phyloP scores from a whole-genome alignment of 225 moss, liverwort and hornwort species.

The Straminergon stramineum region DNA sequence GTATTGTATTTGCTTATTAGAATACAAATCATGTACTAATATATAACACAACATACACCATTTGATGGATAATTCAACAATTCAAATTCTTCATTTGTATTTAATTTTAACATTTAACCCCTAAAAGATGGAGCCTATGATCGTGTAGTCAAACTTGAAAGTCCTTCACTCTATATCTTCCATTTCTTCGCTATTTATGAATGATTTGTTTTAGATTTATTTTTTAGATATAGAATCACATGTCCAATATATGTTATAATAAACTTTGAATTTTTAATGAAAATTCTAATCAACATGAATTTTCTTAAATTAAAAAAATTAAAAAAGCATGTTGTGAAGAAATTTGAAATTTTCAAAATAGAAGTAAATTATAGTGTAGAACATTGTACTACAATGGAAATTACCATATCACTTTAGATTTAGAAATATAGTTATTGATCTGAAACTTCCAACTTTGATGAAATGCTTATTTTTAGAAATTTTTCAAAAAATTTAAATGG shows the following conservation, averaged over 20 bases:
- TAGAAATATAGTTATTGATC: not conserved
- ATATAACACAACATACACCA: not conserved
- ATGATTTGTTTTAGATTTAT: no score
- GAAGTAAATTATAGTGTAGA: not conserved
- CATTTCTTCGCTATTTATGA: not conserved
- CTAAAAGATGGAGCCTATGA: rapidly evolving
- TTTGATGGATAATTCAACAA: not conserved
- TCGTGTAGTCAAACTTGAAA: not conserved
- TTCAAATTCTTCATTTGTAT: not conserved
- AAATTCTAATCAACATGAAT: no score
- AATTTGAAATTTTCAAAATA: not conserved
- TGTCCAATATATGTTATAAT: not conserved
- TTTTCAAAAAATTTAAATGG: not conserved
- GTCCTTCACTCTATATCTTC: rapidly evolving
- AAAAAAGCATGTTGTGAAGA: no score
- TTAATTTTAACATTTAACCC: not conserved
- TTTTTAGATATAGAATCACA: not conserved
- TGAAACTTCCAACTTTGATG: not conserved
- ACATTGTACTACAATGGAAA: not conserved
- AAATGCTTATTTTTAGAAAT: not conserved
- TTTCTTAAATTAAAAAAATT: rapidly evolving
- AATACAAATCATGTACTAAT: not conserved
- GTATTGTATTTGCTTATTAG: not conserved
- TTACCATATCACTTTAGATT: not conserved
- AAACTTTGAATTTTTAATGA: no score